A percentile compares a stretch with the other conserved stretches of the same genome.
phyloP scores from a whole-genome alignment of 2,329 filamentous ascomycete genomes.

The Aspergillus pseudoviridinutans region DNA sequence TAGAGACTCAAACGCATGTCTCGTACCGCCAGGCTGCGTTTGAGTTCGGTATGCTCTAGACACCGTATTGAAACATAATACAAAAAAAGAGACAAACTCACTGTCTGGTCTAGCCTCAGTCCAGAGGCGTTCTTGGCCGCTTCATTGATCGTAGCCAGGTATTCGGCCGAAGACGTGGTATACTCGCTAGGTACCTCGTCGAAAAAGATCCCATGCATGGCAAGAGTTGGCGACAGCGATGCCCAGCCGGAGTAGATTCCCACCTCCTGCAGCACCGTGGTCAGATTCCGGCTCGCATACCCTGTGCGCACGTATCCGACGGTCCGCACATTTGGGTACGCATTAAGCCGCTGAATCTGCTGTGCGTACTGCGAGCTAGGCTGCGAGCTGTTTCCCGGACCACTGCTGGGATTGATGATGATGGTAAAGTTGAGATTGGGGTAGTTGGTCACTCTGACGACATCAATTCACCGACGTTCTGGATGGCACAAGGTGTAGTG shows the following conservation, averaged over 20 bases:
- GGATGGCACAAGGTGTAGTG: background rate
- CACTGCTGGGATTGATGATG: slow-evolving; percentile 28
- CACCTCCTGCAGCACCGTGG: slow-evolving; percentile 33
- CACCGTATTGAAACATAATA: background rate
- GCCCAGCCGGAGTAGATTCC: slow-evolving; percentile 37
- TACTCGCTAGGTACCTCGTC: slow-evolving; percentile 31
- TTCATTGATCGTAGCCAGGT: slow-evolving; percentile 16
- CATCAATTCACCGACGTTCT: background rate
- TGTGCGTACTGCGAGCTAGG: slow-evolving; percentile 34
- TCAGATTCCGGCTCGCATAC: slow-evolving; percentile 29
- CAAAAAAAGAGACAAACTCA: slow-evolving; percentile 1
- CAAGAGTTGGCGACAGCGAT: slow-evolving; percentile 21
- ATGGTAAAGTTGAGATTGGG: slow-evolving; percentile 24
- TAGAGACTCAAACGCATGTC: background rate
- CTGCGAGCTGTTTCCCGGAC: slow-evolving; percentile 28
- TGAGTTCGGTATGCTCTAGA: background rate
- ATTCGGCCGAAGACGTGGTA: slow-evolving; percentile 14
- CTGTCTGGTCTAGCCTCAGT: slow-evolving; percentile 4
- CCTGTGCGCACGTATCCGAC: slow-evolving; percentile 42
- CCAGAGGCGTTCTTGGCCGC: slow-evolving; percentile 14
- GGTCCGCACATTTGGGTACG: slow-evolving; percentile 34
- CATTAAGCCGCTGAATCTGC: slow-evolving; percentile 35
- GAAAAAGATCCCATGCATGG: slow-evolving; percentile 39
- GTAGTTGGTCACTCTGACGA: slow-evolving; percentile 14
- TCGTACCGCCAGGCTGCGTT: too few species aligned